Conservation (phyloP, 768 basidiomycete genomes). For the Xanthoconium stramineum region DNA sequence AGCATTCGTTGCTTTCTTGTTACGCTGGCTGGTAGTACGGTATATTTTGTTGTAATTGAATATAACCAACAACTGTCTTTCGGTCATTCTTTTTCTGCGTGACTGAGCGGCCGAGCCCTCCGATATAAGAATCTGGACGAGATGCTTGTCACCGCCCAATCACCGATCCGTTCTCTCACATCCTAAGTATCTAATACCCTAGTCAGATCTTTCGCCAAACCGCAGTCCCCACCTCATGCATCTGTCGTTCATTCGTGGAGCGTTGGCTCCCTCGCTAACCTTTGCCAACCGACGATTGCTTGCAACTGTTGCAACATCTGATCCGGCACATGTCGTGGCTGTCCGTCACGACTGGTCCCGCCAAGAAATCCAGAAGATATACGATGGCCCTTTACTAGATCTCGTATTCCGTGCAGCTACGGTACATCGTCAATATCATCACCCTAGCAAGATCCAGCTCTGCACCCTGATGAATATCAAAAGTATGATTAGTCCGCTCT, state of each 20-base stretch:
- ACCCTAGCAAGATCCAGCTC: constrained; percentile 88
- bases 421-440: constrained; percentile 83
- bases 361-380: constrained; percentile 80
- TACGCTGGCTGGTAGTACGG: constrained; percentile 14
- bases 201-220: no score
- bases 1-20: constrained; percentile 30
- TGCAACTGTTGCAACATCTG: constrained; percentile 48
- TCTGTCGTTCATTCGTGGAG: constrained; percentile 2
- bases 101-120: no score
- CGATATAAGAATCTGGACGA: no score
- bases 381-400: constrained; percentile 81
- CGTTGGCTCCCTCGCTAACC: constrained; percentile 7
- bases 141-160: background rate
- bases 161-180: background rate
- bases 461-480: constrained; percentile 99
- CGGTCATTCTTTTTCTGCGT: no score
- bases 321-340: constrained; percentile 2
- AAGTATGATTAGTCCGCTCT: constrained; percentile 51
- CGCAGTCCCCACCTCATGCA: constrained; percentile 11
- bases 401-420: constrained; percentile 84
- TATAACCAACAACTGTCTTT: background rate
- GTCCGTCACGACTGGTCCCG: constrained; percentile 70
- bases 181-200: no score
- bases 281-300: constrained; percentile 43
- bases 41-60: constrained; percentile 32